Conservation (phyloP, 805 yeast species). For the Lipomyces sp. region DNA sequence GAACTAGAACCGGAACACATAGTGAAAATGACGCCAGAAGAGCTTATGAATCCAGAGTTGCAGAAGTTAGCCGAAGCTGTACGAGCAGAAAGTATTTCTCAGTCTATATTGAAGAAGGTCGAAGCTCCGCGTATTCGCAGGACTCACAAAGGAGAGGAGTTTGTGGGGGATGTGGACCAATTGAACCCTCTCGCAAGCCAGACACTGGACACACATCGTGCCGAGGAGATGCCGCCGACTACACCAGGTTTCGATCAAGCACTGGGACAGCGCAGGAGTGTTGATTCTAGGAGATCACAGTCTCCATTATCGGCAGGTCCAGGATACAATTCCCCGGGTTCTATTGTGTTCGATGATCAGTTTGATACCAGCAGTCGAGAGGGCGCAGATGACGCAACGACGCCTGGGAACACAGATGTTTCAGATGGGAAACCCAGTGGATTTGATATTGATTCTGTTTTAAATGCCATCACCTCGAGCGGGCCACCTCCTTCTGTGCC, state of each 20-base stretch:
- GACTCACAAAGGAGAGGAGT: conserved; percentile 85
- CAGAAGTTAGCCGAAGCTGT: conserved; percentile 68
- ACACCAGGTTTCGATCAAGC: too few relatives aligned
- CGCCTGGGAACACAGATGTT: too few relatives aligned
- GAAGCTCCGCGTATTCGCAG: conserved; percentile 64
- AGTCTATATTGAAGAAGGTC: conserved; percentile 61
- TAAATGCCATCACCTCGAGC: not conserved
- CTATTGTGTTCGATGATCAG: too few relatives aligned
- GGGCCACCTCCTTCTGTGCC: not conserved
- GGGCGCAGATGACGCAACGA: not conserved
- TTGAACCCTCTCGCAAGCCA: conserved; percentile 13
- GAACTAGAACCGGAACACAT: conserved; percentile 55
- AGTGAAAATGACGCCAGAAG: conserved; percentile 65
- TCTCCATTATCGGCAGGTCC: too few relatives aligned
- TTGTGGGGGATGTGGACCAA: conserved; percentile 56
- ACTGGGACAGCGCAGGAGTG: too few relatives aligned
- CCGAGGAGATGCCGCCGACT: not conserved
- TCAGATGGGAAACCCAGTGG: too few relatives aligned
- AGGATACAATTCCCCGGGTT: too few relatives aligned
- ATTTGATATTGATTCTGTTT: conserved; percentile 1
- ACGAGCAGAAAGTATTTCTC: conserved; percentile 62
- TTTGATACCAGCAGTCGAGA: not conserved
- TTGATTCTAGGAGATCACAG: too few relatives aligned
- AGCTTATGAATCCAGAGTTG: conserved; percentile 73
- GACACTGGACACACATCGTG: not conserved